phyloP scores from a whole-genome alignment of 768 basidiomycete species.

The Lactarius trivialis region DNA sequence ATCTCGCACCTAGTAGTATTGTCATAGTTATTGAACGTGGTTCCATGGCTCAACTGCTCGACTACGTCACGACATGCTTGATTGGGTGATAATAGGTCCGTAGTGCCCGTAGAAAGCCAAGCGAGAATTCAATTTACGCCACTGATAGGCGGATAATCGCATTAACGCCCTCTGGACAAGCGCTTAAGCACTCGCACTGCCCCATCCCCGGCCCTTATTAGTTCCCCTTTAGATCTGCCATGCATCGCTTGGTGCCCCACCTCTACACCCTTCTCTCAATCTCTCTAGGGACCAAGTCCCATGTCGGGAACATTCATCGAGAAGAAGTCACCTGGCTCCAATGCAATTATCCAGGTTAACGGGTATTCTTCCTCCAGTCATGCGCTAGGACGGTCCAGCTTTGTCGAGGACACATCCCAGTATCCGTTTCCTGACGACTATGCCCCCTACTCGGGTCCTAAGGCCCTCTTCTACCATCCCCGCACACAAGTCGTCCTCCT shows the following conservation, averaged over 20 bases:
- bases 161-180: not conserved
- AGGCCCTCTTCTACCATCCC: constrained; percentile 53
- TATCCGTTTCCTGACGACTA: constrained; percentile 27
- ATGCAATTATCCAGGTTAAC: not conserved
- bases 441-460: constrained; percentile 45
- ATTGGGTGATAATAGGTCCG: not conserved
- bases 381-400: constrained; percentile 1
- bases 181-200: not conserved
- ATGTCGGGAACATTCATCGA: constrained; percentile 11
- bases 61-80: not conserved
- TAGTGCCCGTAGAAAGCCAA: not conserved
- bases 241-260: constrained; percentile 3
- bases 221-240: not conserved
- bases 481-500: constrained; percentile 54
- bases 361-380: constrained; percentile 1
- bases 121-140: not conserved
- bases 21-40: constrained; percentile 13
- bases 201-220: not conserved
- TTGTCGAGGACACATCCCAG: not conserved
- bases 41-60: constrained; percentile 1
- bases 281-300: constrained; percentile 9
- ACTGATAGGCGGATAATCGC: not conserved
- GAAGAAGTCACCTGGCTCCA: constrained; percentile 1
- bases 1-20: constrained; percentile 1
- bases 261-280: not conserved